phyloP scores from a whole-genome alignment of 768 basidiomycete genomes.

The Amanita rubescens region DNA sequence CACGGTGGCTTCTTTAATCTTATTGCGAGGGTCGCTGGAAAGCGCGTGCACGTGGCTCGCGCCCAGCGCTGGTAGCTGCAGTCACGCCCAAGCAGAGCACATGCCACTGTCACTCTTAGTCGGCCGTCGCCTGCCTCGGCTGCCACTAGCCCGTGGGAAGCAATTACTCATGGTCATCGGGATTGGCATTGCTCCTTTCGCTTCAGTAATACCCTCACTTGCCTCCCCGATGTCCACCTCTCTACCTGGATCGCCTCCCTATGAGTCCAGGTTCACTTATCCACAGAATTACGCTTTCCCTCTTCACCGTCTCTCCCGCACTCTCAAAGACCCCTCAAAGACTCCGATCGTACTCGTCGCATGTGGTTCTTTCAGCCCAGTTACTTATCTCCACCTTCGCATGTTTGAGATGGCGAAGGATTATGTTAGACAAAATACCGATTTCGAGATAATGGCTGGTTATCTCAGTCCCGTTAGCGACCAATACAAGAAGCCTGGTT shows the following conservation, averaged over 20 bases:
- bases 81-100: no score
- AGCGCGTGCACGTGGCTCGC: no score
- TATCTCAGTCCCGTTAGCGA: conserved; percentile 97
- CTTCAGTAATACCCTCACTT: conserved; percentile 12
- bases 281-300: conserved; percentile 66
- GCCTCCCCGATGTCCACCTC: conserved; percentile 19
- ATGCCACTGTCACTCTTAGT: no score
- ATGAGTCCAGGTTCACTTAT: conserved; percentile 44
- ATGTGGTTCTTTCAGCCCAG: conserved; percentile 96
- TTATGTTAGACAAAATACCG: conserved; percentile 84
- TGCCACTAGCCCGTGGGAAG: conserved; percentile 25
- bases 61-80: no score
- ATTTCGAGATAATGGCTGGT: conserved; percentile 91
- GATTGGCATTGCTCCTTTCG: neutral
- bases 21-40: no score
- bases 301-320: conserved; percentile 50
- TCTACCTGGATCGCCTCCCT: conserved; percentile 9
- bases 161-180: conserved; percentile 14
- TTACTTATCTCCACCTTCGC: conserved; percentile 95
- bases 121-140: neutral
- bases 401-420: conserved; percentile 99
- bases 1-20: no score
- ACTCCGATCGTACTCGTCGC: conserved; percentile 92
- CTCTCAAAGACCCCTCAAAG: conserved; percentile 54
- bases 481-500: conserved; percentile 93